phyloP scores from a whole-genome alignment of 2,329 filamentous ascomycete species.

The Dendryphion nanum region DNA sequence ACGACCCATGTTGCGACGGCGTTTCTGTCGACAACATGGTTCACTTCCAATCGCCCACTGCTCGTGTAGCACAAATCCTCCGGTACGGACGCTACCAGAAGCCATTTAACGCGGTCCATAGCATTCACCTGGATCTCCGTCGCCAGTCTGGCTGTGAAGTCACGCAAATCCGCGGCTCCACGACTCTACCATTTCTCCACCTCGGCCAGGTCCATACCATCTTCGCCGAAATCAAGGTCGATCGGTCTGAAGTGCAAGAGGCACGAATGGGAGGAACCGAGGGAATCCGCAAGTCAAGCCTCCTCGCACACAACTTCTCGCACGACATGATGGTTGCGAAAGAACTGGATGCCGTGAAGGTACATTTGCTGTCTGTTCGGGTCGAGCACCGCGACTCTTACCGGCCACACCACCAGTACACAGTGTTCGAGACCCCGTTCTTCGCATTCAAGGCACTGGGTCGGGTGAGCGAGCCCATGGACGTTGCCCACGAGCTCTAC shows the following conservation, averaged over 20 bases:
- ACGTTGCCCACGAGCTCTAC: background rate
- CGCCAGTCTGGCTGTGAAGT: slow-evolving; percentile 25
- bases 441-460: background rate
- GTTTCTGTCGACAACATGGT: slow-evolving; percentile 24
- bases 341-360: background rate
- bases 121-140: slow-evolving; percentile 20
- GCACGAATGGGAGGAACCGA: background rate
- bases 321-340: background rate
- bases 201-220: slow-evolving; percentile 28
- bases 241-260: slow-evolving; percentile 2
- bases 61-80: slow-evolving; percentile 23
- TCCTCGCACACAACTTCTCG: background rate
- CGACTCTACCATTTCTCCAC: slow-evolving; percentile 16
- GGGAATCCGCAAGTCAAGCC: background rate
- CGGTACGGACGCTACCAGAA: slow-evolving; percentile 22
- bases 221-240: slow-evolving; percentile 20
- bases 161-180: slow-evolving; percentile 14
- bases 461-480: background rate
- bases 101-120: slow-evolving; percentile 20
- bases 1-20: slow-evolving; percentile 22
- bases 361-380: background rate
- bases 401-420: background rate
- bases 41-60: slow-evolving; percentile 20
- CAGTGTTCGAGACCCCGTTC: background rate
- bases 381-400: background rate